Evolutionary conservation across 78 protist species (phyloP).

Genomic region (Anaeramoeba flamelloides): DNA sequence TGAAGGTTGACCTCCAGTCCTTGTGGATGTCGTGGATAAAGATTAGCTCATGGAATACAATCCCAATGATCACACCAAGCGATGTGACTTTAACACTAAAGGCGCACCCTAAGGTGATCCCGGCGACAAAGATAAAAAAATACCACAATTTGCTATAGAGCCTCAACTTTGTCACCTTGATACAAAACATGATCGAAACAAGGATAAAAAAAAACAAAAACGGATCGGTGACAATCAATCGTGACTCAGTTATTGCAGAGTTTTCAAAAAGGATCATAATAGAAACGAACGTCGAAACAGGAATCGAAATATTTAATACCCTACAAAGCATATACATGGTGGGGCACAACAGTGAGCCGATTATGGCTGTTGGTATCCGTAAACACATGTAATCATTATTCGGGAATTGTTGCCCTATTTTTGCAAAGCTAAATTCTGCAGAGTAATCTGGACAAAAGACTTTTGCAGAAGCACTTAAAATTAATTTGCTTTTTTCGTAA

Average conservation of each 20-base stretch:
- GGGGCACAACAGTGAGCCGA: too few relatives aligned
- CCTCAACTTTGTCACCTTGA: neutral
- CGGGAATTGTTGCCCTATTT: too few relatives aligned
- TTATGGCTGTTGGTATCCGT: too few relatives aligned
- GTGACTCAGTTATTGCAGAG: neutral
- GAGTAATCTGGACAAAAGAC: too few relatives aligned
- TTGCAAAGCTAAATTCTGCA: too few relatives aligned
- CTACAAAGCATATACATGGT: too few relatives aligned
- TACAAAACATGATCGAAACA: neutral
- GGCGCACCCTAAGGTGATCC: neutral
- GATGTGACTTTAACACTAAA: neutral
- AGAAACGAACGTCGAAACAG: too few relatives aligned
- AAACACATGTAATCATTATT: too few relatives aligned
- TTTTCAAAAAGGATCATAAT: neutral
- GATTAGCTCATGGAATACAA: neutral
- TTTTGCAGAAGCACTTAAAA: too few relatives aligned
- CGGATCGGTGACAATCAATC: neutral
- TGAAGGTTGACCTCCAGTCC: neutral
- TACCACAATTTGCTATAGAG: neutral
- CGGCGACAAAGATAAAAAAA: neutral
- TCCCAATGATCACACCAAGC: neutral
- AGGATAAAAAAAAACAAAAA: neutral
- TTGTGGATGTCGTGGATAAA: neutral
- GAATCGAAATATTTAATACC: too few relatives aligned
- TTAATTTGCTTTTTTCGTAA: too few relatives aligned